Conservation (phyloP, 352 stramenopile genomes). For the Salisapilia sapeloensis region DNA sequence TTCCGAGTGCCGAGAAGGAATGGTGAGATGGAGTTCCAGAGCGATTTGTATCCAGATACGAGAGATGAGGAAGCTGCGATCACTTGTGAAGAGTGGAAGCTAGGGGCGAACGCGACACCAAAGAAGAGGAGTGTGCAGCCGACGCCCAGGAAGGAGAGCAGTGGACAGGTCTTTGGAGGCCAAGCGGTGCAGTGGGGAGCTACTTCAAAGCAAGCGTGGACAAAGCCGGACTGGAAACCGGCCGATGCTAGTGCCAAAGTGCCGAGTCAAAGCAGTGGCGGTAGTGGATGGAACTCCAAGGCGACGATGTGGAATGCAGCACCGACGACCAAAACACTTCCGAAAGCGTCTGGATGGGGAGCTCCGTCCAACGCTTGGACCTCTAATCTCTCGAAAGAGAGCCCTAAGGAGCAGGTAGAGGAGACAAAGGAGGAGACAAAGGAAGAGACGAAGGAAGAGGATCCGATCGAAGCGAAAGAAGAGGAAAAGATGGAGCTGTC, state of each 20-base stretch:
- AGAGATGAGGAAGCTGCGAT: constrained; percentile 16
- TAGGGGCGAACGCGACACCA: constrained; percentile 20
- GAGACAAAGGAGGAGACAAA: neutral
- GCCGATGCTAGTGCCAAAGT: neutral
- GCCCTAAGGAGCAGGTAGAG: neutral
- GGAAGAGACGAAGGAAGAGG: neutral
- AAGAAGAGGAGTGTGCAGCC: constrained; percentile 15
- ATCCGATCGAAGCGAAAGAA: neutral
- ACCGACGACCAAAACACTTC: too few relatives aligned
- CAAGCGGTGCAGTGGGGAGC: too few relatives aligned
- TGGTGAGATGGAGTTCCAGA: constrained; percentile 39
- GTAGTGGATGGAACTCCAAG: constrained; percentile 6
- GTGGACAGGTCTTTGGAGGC: neutral
- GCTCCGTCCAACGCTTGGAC: too few relatives aligned
- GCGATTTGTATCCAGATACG: constrained; percentile 59
- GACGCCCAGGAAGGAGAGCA: constrained; percentile 5
- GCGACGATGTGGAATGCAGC: constrained; percentile 9
- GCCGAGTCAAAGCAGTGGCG: too few relatives aligned
- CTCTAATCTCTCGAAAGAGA: too few relatives aligned
- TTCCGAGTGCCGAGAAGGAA: constrained; percentile 53
- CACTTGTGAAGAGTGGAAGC: constrained; percentile 18
- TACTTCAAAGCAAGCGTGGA: too few relatives aligned
- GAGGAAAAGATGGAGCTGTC: constrained; percentile 19
- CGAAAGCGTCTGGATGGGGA: too few relatives aligned
- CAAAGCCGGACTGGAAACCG: neutral